Conservation (phyloP, 345 rosid genomes). For the Salix viminalis region DNA sequence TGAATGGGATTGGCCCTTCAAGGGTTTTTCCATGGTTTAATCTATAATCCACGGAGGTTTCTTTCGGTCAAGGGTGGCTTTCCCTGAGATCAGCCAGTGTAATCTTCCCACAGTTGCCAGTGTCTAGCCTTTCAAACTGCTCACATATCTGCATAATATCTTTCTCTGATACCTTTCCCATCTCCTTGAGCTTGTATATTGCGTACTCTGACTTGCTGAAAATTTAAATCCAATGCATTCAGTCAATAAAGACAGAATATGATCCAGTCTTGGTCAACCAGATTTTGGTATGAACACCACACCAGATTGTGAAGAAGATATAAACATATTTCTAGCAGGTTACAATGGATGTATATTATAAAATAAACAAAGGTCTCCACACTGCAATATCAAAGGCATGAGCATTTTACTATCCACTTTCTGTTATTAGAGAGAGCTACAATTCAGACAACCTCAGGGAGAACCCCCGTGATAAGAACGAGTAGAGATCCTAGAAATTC, state of each 20-base stretch:
- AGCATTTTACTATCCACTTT: background rate
- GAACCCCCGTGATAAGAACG: background rate
- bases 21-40: background rate
- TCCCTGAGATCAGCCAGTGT: constrained; percentile 70
- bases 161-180: constrained; percentile 61
- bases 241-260: background rate
- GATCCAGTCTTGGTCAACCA: background rate
- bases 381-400: background rate
- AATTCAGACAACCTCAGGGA: background rate
- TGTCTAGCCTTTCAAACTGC: constrained; percentile 65
- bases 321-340: background rate
- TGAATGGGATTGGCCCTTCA: background rate
- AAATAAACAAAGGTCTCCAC: background rate
- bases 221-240: background rate
- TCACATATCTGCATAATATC: constrained; percentile 51
- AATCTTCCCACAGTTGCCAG: constrained; percentile 67
- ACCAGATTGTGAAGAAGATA: background rate
- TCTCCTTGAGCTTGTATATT: constrained; percentile 75
- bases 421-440: background rate
- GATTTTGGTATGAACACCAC: background rate
- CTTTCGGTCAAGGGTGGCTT: constrained; percentile 13
- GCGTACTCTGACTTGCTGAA: constrained; percentile 69
- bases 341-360: background rate
- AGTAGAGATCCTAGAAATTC: background rate
- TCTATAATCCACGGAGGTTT: background rate